These are phyloP conservation scores for Cyclostephanos tholiformis DNA, from an alignment of 108 stramenopile species.

Conservation along the genomic window DNA sequence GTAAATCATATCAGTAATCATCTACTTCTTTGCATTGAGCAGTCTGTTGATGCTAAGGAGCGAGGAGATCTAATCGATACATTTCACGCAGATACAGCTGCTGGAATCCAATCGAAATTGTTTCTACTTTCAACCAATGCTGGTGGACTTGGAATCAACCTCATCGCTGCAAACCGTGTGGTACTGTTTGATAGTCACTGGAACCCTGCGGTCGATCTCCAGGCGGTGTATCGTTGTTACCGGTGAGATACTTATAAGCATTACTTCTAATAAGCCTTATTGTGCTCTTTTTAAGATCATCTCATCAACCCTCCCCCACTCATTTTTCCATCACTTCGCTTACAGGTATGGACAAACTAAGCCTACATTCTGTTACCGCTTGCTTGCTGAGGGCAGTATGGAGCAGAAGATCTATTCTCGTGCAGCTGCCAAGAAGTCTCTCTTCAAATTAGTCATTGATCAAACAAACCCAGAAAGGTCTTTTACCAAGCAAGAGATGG, in stretches of 20 bases:
- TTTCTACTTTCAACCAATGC: slow-evolving; percentile 61
- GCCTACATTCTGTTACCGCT: slow-evolving; percentile 67
- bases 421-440: slow-evolving; percentile 61
- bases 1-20: neutral
- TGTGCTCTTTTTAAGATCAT: neutral
- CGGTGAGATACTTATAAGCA: slow-evolving; percentile 37
- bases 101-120: slow-evolving; percentile 28
- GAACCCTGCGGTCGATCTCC: slow-evolving; percentile 64
- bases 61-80: slow-evolving; percentile 61
- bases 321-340: neutral
- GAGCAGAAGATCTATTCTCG: slow-evolving; percentile 81
- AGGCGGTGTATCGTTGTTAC: slow-evolving; percentile 72
- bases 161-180: slow-evolving; percentile 58
- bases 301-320: neutral
- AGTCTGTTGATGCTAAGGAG: slow-evolving; percentile 46
- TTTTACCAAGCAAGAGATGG: slow-evolving; percentile 63
- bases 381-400: slow-evolving; percentile 78
- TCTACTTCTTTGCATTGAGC: neutral
- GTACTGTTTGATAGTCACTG: slow-evolving; percentile 69
- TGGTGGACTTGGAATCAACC: slow-evolving; percentile 64
- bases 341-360: slow-evolving; percentile 68
- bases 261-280: neutral
- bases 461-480: slow-evolving; percentile 54
- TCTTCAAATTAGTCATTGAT: slow-evolving; percentile 69
- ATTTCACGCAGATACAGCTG: slow-evolving; percentile 52